Conservation (phyloP, 1,139 yeast species). For the Citeromyces hawaiiensis region DNA sequence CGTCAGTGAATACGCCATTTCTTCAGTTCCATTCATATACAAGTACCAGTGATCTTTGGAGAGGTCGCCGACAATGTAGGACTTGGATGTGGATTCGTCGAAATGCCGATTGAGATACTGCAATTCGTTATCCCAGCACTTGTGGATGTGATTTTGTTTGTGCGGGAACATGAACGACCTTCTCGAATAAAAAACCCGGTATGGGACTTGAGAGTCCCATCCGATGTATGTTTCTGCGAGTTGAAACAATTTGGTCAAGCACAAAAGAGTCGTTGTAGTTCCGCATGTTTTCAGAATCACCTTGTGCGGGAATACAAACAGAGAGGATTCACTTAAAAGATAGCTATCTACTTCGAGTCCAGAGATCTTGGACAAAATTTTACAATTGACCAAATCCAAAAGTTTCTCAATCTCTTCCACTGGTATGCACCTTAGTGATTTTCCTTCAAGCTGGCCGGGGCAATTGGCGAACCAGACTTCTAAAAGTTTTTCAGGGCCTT, state of each 20-base stretch:
- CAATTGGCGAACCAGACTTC: slow-evolving; percentile 74
- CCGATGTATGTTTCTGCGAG: slow-evolving; percentile 26
- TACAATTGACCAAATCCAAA: slow-evolving; percentile 77
- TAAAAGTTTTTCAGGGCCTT: slow-evolving; percentile 91
- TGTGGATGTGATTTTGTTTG: slow-evolving; percentile 69
- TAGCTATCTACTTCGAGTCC: slow-evolving; percentile 66
- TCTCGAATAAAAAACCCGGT: slow-evolving; percentile 78
- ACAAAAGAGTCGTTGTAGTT: slow-evolving; percentile 80
- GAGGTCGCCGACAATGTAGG: slow-evolving; percentile 72
- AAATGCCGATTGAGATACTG: slow-evolving; percentile 53
- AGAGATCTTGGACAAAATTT: slow-evolving; percentile 69
- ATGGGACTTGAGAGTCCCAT: slow-evolving; percentile 28
- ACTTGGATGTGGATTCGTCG: slow-evolving; percentile 36
- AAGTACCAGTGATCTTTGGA: slow-evolving; percentile 87
- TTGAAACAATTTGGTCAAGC: slow-evolving; percentile 53
- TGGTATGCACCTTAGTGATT: slow-evolving; percentile 55
- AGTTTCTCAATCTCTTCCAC: slow-evolving; percentile 57
- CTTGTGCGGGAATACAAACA: slow-evolving; percentile 82
- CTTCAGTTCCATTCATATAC: slow-evolving; percentile 29
- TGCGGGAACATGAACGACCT: slow-evolving; percentile 90
- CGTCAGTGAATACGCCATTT: neutral
- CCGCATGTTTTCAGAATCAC: slow-evolving; percentile 90
- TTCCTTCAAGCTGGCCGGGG: slow-evolving; percentile 23
- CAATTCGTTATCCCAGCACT: slow-evolving; percentile 77
- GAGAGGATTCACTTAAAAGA: slow-evolving; percentile 76